Evolutionary conservation across 371 early-diverging fungal genomes (phyloP).

Genomic region (Mortierella sp.): DNA sequence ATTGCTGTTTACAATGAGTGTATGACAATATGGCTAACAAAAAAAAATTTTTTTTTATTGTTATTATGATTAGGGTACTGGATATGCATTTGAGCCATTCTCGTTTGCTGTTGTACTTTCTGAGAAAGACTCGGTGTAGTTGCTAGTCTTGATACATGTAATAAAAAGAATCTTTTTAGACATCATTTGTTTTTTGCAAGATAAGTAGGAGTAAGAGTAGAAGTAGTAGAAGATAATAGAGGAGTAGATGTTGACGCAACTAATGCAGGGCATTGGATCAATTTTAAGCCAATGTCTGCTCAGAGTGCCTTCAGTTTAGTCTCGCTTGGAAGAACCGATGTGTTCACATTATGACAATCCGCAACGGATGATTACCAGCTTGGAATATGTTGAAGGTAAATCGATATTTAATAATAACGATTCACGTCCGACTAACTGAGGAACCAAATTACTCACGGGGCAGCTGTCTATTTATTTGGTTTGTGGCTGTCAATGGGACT

Average conservation of each 20-base stretch:
- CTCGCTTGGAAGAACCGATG: constrained; percentile 58
- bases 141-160: not conserved
- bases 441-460: constrained; percentile 18
- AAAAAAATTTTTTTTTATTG: not conserved
- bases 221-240: not conserved
- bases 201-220: not conserved
- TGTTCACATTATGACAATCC: constrained; percentile 31
- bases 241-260: constrained; percentile 47
- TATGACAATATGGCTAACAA: not conserved
- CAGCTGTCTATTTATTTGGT: not conserved
- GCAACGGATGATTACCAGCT: constrained; percentile 59
- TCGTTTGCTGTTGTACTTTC: constrained; percentile 61
- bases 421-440: constrained; percentile 59
- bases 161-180: not conserved
- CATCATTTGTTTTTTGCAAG: not conserved
- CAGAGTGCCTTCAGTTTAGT: constrained; percentile 57
- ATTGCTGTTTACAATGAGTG: not conserved
- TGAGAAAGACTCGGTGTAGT: constrained; percentile 21
- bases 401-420: constrained; percentile 53
- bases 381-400: constrained; percentile 56
- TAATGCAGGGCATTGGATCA: constrained; percentile 48
- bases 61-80: constrained; percentile 68
- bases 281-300: constrained; percentile 35
- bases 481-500: not conserved
- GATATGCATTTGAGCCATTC: constrained; percentile 89